Evolutionary conservation across 495 filamentous ascomycete genomes (phyloP).

Genomic region (Aspergillus nidulans): DNA sequence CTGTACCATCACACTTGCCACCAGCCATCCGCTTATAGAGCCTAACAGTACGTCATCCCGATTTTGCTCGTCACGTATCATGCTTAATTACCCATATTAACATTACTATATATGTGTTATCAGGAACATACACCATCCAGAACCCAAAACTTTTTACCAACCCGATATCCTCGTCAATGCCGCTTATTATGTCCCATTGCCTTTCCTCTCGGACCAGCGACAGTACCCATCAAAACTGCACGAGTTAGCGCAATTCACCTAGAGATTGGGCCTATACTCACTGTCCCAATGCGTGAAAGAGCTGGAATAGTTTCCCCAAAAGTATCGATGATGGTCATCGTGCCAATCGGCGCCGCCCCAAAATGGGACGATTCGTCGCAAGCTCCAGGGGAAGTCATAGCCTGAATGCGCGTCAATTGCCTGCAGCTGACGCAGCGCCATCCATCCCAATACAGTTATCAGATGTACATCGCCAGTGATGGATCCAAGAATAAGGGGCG

Average conservation of each 20-base stretch:
- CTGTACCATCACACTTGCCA: background rate
- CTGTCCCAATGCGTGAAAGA: conserved; percentile 97
- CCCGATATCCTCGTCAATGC: background rate
- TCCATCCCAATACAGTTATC: conserved; percentile 95
- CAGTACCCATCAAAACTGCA: conserved; percentile 22
- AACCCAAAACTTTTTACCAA: background rate
- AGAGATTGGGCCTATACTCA: conserved; percentile 3
- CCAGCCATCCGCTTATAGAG: no score
- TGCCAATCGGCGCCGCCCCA: conserved; percentile 98
- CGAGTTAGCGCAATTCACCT: background rate
- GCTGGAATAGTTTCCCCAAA: conserved; percentile 95
- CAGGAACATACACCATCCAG: background rate
- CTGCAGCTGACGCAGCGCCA: conserved; percentile 85
- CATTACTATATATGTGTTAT: background rate
- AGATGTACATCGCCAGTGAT: conserved; percentile 84
- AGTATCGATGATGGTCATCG: conserved; percentile 92
- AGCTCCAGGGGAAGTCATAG: conserved; percentile 95
- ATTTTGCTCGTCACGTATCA: background rate
- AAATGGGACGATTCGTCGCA: conserved; percentile 94
- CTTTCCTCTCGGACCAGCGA: conserved; percentile 20
- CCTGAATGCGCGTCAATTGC: conserved; percentile 96
- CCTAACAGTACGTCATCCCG: no score
- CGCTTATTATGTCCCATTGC: conserved; percentile 1
- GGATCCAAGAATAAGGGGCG: conserved; percentile 79
- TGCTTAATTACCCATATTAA: background rate